phyloP scores from a whole-genome alignment of 1,284 basidiomycete species.

The Fomitopsis palustris region DNA sequence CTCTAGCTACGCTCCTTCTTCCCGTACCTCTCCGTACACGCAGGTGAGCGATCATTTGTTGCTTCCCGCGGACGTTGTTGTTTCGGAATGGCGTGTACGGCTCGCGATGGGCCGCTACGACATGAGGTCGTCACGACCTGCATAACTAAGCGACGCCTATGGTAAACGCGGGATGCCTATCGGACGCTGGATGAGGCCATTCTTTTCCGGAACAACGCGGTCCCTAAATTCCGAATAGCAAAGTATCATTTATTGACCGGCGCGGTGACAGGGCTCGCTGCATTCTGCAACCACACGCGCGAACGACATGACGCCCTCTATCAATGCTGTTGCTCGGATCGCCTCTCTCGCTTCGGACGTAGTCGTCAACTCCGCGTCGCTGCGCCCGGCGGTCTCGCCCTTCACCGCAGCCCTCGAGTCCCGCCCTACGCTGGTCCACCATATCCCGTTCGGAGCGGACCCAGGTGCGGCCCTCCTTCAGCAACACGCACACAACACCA shows the following conservation, averaged over 20 bases:
- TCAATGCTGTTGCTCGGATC: constrained; percentile 55
- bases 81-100: background rate
- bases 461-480: constrained; percentile 50
- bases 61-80: background rate
- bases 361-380: constrained; percentile 53
- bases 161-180: background rate
- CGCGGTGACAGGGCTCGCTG: background rate
- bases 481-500: constrained; percentile 12
- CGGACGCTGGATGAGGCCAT: background rate
- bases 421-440: constrained; percentile 26
- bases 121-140: background rate
- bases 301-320: constrained; percentile 1
- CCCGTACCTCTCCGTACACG: background rate
- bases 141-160: background rate
- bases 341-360: constrained; percentile 67
- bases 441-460: constrained; percentile 56
- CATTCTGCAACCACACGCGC: background rate
- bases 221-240: constrained; percentile 9
- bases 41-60: background rate
- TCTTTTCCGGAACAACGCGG: background rate
- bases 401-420: constrained; percentile 26
- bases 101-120: background rate
- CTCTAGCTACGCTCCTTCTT: background rate
- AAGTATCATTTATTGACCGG: background rate
- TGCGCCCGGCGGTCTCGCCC: constrained; percentile 30